Conservation (phyloP, 352 stramenopile species). For the Phytophthora citrophthora region DNA sequence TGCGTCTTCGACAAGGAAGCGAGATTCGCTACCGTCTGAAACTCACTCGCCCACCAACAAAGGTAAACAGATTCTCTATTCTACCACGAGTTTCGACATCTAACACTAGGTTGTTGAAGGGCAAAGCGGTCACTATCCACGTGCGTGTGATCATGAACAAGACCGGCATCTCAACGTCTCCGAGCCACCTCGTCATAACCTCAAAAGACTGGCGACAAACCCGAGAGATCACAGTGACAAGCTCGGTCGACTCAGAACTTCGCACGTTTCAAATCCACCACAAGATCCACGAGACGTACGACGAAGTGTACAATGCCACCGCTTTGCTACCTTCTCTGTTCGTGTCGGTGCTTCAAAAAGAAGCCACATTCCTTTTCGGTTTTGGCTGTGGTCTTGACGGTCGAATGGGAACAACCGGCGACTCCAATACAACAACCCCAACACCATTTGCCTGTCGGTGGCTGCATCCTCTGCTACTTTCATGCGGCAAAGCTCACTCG, state of each 20-base stretch:
- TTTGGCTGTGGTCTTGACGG: conserved; percentile 71
- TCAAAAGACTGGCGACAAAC: conserved; percentile 58
- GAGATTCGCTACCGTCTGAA: conserved; percentile 73
- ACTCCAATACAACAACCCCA: conserved; percentile 52
- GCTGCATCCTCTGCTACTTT: conserved; percentile 73
- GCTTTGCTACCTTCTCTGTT: conserved; percentile 67
- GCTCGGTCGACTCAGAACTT: conserved; percentile 55
- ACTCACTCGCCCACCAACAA: conserved; percentile 52
- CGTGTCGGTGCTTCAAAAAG: conserved; percentile 72
- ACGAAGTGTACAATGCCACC: conserved; percentile 52
- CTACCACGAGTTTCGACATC: no score
- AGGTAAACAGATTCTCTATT: conserved; percentile 23
- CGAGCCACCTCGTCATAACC: conserved; percentile 58
- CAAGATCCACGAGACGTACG: conserved; percentile 65
- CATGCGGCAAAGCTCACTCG: conserved; percentile 70
- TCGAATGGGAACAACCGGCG: conserved; percentile 54
- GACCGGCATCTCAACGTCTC: conserved; percentile 53
- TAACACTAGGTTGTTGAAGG: conserved; percentile 18
- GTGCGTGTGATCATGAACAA: conserved; percentile 73
- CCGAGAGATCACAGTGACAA: conserved; percentile 50
- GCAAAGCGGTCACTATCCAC: conserved; percentile 66
- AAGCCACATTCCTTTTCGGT: conserved; percentile 74
- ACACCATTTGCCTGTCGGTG: conserved; percentile 67
- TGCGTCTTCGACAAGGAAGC: conserved; percentile 66
- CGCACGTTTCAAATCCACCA: conserved; percentile 78